Evolutionary conservation across 345 rosid species (phyloP), one percentile per base, ranked within the genome.

Genomic region (Ailanthus altissimus): DNA sequence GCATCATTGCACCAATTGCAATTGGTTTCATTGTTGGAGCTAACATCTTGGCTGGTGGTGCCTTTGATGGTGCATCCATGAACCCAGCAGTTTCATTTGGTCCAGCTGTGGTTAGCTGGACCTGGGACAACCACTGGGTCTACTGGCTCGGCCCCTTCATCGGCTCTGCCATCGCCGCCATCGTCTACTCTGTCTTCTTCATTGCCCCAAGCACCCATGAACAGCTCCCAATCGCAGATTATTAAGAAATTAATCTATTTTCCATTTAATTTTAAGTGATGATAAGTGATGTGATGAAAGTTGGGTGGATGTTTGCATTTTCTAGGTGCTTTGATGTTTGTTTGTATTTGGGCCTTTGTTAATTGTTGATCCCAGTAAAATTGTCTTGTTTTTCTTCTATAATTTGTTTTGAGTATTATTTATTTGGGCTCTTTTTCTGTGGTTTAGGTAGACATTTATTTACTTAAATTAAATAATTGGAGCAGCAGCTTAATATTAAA

Each of bases 41-140:
- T 64, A 93, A 94, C 80, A 94, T 93, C 83, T 85, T 94, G 70
- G 97, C 86, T 1, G 98, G 98, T 54, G 97, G 97, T 40, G 94
- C 97, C 25, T 94, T 94, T 14, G 95, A 90, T 11, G 97, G 97
- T 21, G 98, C 95, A 5, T 89, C 98, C 4, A 94, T 93, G 97
- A 94, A 94, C 87, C 98, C 97, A 0, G 98, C 98, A 0, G 97
- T 94, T 38, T 88, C 97, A 5, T 94, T 93, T 63, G 98, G 98
- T 21, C 98, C 98, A 0, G 98, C 98, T 0, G 90, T 94, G 64
- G 97, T 93, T 67, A 91, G 97, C 90, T 90, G 97, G 98, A 84
- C 89, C n/a, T 93, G 98, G 98, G 83, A 85, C 23, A 85, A 81
- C 81, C 97, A 94, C 83, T 91, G 98, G 97, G 92, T 93, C 72